phyloP scores from a whole-genome alignment of 139 green algal genomes.

The Chlamydomonas urium region DNA sequence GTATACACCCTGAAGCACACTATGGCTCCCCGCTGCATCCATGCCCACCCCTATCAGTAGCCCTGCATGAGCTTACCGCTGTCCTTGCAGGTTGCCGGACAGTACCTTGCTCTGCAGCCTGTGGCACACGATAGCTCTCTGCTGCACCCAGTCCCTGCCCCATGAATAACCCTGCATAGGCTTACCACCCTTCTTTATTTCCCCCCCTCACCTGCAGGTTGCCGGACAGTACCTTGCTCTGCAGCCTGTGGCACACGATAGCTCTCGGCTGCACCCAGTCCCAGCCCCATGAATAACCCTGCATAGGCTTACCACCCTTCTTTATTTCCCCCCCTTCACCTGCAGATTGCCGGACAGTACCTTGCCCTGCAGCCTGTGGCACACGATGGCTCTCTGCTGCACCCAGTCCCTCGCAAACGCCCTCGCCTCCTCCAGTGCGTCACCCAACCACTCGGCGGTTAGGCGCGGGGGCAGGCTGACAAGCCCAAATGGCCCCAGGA shows the following conservation, averaged over 20 bases:
- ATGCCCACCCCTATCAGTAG: no score
- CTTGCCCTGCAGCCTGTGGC: constrained; percentile 41
- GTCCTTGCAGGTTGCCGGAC: no score
- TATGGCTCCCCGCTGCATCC: constrained; percentile 61
- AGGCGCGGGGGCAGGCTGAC: constrained; percentile 33
- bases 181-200: no score
- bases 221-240: constrained; percentile 28
- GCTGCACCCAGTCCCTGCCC: constrained; percentile 73
- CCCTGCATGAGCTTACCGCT: no score
- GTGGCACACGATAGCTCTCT: constrained; percentile 47
- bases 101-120: constrained; percentile 45
- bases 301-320: no score
- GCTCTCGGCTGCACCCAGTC: constrained; percentile 71
- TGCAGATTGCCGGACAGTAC: constrained; percentile 38
- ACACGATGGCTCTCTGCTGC: constrained; percentile 57
- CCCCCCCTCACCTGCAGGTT: no score
- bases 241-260: constrained; percentile 46
- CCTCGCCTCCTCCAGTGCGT: constrained; percentile 44
- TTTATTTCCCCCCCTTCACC: no score
- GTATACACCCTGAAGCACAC: constrained; percentile 43
- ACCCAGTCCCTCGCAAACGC: constrained; percentile 71
- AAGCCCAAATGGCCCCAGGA: constrained; percentile 47
- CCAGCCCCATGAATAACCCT: no score
- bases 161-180: no score
- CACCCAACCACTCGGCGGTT: constrained; percentile 18